Base-by-base conservation (phyloP, 768 basidiomycete genomes). In the Tylopilus subfusipes region DNA sequence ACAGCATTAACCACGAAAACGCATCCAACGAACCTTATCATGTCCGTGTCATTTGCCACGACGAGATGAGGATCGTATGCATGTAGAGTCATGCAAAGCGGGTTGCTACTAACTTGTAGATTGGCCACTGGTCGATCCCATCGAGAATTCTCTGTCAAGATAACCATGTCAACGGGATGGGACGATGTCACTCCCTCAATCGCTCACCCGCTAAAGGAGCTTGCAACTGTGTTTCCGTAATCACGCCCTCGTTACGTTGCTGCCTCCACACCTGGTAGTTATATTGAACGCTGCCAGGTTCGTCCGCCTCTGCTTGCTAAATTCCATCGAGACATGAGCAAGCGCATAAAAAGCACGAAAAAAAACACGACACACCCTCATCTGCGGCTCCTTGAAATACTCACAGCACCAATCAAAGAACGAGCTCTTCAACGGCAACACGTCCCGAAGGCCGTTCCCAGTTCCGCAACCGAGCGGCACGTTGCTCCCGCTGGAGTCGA, bases 351-450 rank as follows among this genome's bases (percentile, higher is more conserved):
- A 14, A 51, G 44, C 16, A 33, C 11, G 16, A n/a, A 39, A 33
- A n/a, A 30, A 48, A 54, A 19, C 25, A 38, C 31, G 14, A 62
- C 84, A 64, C 68, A 96, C 94, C 78, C 93, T 86, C 96, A 99
- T 98, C 70, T 99, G 97, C 4, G 96, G 93, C 68, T 98, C 95
- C 58, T 89, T 93, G 76, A 98, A 99, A 68, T 98, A 98, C 67
- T 98, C 95, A 64, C 84, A 82, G 55, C 93, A 93, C 91, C 93
- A 98, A 65, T 98, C 96, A 66, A 88, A 99, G 73, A 91, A 96
- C 10, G 82, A 78, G 66, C 93, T 95, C 72, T 91, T 93, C 63
- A 99, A 71, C 0, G 97, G 97, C 58, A 98, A 70, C 3, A 88
- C 82, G 68, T 96, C 90, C 54, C 88, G 81, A 52, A 94, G 86